Evolutionary conservation across 2,329 filamentous ascomycete genomes (phyloP), one percentile per base, ranked within the genome.

Genomic region (Aspergillus calidoustus): DNA sequence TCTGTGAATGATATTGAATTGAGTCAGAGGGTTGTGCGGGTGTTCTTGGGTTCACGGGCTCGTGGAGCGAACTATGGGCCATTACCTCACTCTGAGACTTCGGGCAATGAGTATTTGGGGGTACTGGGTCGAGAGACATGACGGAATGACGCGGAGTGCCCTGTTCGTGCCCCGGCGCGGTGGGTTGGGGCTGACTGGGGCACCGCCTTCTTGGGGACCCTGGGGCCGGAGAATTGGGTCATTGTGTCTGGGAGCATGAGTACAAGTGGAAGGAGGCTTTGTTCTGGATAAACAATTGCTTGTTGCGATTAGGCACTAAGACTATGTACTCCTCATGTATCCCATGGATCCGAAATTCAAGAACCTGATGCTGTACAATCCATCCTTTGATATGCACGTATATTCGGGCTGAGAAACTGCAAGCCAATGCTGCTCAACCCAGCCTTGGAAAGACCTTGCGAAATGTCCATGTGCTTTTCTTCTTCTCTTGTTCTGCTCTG

Each of bases 311-410:
- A 51, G 31, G 31, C 48, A 58, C 55, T 52, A 58, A 34, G 30
- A 31, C 53, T 51, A 52, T 41, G 34, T 41, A 57, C 34, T 58
- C 51, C 51, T 47, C 46, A 49, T 43, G 34, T 52, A 50, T 51
- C 23, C 48, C 55, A n/a, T 52, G n/a, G 25, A 34, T 22, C 34
- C 25, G 48, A 58, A 52, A 19, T 25, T 58, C 53, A 23, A 50
- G 57, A 48, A 48, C 57, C 51, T 60, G 11, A 41, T 47, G 61
- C 54, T 66, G 57, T 67, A 63, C 61, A 65, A 48, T 64, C 60
- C 58, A 48, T 64, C 60, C 56, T 52, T 56, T 53, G 31, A 46
- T 51, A 51, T 59, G 49, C 46, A 30, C 53, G 38, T 43, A 34
- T 31, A 41, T 41, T 4, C 49, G 17, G 44, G 46, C 19, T 43